Base-by-base conservation (phyloP, 345 rosid genomes). In the Raphanus sativus region DNA sequence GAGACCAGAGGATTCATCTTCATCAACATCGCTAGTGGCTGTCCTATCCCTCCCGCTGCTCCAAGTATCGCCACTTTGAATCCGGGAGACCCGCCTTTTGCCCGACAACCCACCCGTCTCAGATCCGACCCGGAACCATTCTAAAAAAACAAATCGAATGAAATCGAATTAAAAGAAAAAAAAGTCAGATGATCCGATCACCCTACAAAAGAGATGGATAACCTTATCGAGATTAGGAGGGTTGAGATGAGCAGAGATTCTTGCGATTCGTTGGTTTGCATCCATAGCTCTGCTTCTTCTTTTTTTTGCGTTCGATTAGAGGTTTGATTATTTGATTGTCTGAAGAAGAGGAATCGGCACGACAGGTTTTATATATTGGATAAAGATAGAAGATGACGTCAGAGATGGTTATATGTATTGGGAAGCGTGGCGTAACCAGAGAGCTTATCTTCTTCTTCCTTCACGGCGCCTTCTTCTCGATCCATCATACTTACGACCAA, bases 11-110 rank as follows among this genome's bases (percentile, higher is more conserved):
- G 98, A 70, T 93, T 95, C 88, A 88, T 93, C 84, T 95, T 95
- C 98, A 91, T 95, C 84, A 95, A 75, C 98, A 95, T 55, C 4
- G 94, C 86, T 29, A 95, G 83, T 16, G 99, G 98, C 79, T 95
- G 98, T 8, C 99, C 99, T 1, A 93, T 95, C 30, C 99, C 99
- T 5, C 99, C 98, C 2, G 98, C 96, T 24, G 99, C 99, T 68
- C 99, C 98, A 75, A 95, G 72, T 69, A 95, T 84, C 1, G 93
- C 99, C 24, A 95, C 99, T 75, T 93, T 95, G 78, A 89, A 95
- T 55, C 98, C 98, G 0, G 91, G 70, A 1, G 97, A 87, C 33
- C 91, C 98, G 3, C 99, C 98, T 86, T 92, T 89, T 16, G 98
- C 94, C 80, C 96, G 82, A 81, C 98, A 95, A 74, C 69, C 78